Base-by-base conservation (phyloP, 2,329 filamentous ascomycete species). In the Calycina herbarum region DNA sequence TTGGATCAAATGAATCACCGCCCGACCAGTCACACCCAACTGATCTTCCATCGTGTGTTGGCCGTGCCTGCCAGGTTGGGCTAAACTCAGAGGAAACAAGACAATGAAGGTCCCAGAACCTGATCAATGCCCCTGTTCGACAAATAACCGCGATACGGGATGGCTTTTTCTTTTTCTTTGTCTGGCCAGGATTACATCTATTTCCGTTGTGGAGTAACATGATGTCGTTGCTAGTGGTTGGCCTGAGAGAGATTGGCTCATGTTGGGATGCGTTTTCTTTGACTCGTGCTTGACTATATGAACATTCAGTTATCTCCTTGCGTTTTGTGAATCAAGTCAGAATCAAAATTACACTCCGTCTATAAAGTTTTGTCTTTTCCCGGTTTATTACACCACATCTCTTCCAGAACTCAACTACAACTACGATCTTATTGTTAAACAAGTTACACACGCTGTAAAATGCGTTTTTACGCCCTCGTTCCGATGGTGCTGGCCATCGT, bases 401-500 rank as follows among this genome's bases (percentile, higher is more conserved):
- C 24, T 33, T 31, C 27, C 29, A 38, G 31, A 20, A 27, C 2
- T 4, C 7, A 54, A 54, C 38, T 15, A 54, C 20, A 13, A 54
- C n/a, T 17, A 11, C 35, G 40, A 51, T 48, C 10, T 20, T 33
- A 33, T 24, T 48, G 15, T 24, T 13, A 27, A 48, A 24, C 17
- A 48, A n/a, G 35, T 24, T 15, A 31, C 62, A 59, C 27, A 38
- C 24, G 15, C 27, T 8, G 5, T 20, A 76, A 67, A 17, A 84
- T 85, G 82, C 79, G 81, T 42, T 73, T 76, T n/a, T 71, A 78
- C 38, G 80, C 81, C 15, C 68, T 86, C 24, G 70, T 86, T n/a
- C 84, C 85, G 6, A 73, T 81, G 54, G 70, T 82, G 56, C 81
- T 82, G 68, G 80, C 82, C 67, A 79, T 83, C 29, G 81, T 79